A percentile compares a stretch with the other conserved stretches of the same genome.
Evolutionary conservation across 2,329 filamentous ascomycete species (phyloP).

Genomic region (Fusarium palustre): DNA sequence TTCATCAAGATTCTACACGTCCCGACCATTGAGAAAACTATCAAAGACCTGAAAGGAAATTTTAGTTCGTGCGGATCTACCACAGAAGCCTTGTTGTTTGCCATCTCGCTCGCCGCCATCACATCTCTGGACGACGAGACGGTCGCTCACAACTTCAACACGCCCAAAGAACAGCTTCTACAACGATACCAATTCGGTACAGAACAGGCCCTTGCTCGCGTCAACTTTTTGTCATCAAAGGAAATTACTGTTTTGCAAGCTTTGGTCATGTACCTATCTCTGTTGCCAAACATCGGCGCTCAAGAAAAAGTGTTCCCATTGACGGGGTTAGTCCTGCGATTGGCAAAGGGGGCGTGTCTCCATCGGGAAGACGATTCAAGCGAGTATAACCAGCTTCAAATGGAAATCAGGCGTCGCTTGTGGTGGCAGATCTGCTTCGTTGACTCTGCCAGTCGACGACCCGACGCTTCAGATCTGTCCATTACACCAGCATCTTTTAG

Average conservation of each 20-base stretch:
- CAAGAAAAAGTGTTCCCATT: slow-evolving; percentile 44
- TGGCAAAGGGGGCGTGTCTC: slow-evolving; percentile 41
- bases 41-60: slow-evolving; percentile 35
- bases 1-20: slow-evolving; percentile 50
- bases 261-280: slow-evolving; percentile 45
- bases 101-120: slow-evolving; percentile 46
- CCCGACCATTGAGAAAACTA: slow-evolving; percentile 30
- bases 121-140: slow-evolving; percentile 42
- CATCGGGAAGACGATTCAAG: slow-evolving; percentile 14
- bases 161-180: slow-evolving; percentile 29
- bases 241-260: slow-evolving; percentile 46
- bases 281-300: slow-evolving; percentile 36
- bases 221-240: slow-evolving; percentile 39
- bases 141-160: slow-evolving; percentile 32
- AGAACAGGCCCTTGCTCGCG: slow-evolving; percentile 44
- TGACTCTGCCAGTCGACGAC: slow-evolving; percentile 37
- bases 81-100: slow-evolving; percentile 44
- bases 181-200: slow-evolving; percentile 39
- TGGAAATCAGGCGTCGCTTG: slow-evolving; percentile 40
- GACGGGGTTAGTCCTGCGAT: slow-evolving; percentile 41
- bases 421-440: slow-evolving; percentile 50
- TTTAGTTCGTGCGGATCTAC: slow-evolving; percentile 35
- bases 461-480: slow-evolving; percentile 32
- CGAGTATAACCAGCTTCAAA: slow-evolving; percentile 9
- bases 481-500: slow-evolving; percentile 50